These are phyloP conservation scores for Alloteropsis semialata DNA, from an alignment of 176 grass and related monocot species.

Conservation along the genomic window DNA sequence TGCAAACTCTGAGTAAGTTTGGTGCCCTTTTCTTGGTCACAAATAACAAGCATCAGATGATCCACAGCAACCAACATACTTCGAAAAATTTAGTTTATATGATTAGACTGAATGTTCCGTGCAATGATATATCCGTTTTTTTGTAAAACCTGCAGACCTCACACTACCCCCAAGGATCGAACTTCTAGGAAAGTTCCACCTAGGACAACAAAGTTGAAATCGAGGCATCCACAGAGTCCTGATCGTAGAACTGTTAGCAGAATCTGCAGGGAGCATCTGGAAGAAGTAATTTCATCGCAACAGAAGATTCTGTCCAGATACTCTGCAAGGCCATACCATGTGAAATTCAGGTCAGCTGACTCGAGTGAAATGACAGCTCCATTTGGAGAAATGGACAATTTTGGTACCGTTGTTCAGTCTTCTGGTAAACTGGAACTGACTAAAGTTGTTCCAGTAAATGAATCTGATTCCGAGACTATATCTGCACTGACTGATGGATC, in stretches of 20 bases:
- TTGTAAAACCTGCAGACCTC: constrained; percentile 51
- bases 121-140: constrained; percentile 21
- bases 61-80: not conserved
- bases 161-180: constrained; percentile 47
- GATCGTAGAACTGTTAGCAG: constrained; percentile 46
- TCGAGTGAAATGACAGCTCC: constrained; percentile 45
- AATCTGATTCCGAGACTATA: constrained; percentile 27
- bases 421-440: constrained; percentile 38
- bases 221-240: constrained; percentile 37
- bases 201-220: constrained; percentile 76
- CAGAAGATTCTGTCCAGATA: constrained; percentile 61
- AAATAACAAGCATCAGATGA: constrained; percentile 9
- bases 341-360: constrained; percentile 50
- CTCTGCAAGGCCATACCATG: constrained; percentile 39
- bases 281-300: constrained; percentile 76
- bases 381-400: constrained; percentile 35
- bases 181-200: constrained; percentile 60
- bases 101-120: constrained; percentile 25
- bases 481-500: constrained; percentile 34
- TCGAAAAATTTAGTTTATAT: not conserved
- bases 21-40: constrained; percentile 9
- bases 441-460: constrained; percentile 45
- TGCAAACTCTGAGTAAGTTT: constrained; percentile 69
- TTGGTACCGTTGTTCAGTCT: constrained; percentile 21
- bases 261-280: constrained; percentile 53